Evolutionary conservation across 2,329 filamentous ascomycete species (phyloP), one percentile per base, ranked within the genome.

Genomic region (Ophiostoma piceae): DNA sequence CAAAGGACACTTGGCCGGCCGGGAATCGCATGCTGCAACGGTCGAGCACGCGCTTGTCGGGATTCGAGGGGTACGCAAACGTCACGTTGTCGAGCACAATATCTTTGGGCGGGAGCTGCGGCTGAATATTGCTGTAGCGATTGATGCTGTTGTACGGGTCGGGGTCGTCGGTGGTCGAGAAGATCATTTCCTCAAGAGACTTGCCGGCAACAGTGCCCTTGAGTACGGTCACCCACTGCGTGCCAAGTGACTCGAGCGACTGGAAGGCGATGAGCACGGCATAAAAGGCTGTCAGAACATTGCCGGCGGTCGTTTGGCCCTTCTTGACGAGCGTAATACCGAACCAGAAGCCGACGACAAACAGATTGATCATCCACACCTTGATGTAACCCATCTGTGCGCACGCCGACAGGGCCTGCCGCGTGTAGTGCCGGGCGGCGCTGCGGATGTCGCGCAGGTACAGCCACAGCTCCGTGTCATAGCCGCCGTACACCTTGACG

Each of bases 311-410:
- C 14, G 87, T 80, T 0, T 83, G 77, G 1, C 87, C 87, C 1
- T 84, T 79, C 11, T 83, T 81, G 11, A 95, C 88, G 1, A 97
- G 83, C 1, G 86, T 81, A 37, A 90, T 85, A 0, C 93, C 94
- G 74, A 94, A 96, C 87, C 92, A 97, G 76, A 98, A 97, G 0
- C 93, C 94, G 70, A 93, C 85, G 0, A 96, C 89, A 74, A 98
- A 97, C 77, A 97, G 88, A 1, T 83, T 84, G 3, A 92, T 85
- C 39, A 90, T 88, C 81, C 93, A 88, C 74, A 96, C 86, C 66
- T 90, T 88, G 68, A 92, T 84, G 66, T 90, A 85, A 0, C 88
- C 89, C 75, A 91, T 88, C 75, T 97, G 93, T 2, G 2, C 88
- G 77, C 0, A 68, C 7, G 73, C 29, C 16, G 70, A 22, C 8